Conservation (phyloP, 2,329 filamentous ascomycete species). For the Fusarium pseudocircinatum region DNA sequence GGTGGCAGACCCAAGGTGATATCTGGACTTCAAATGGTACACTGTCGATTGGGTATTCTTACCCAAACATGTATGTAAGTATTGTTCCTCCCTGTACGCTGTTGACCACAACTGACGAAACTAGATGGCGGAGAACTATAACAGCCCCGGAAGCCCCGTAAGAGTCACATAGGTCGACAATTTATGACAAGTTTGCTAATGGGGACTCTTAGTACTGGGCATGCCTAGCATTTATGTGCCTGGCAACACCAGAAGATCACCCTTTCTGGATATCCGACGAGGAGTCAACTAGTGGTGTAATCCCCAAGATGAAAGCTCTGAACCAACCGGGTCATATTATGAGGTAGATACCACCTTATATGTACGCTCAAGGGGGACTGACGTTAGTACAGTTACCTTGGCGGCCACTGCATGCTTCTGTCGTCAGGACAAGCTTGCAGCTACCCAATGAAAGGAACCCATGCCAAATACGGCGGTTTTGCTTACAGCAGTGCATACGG, state of each 20-base stretch:
- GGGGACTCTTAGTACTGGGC: conserved; percentile 73
- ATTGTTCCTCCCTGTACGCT: background rate
- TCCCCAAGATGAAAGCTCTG: conserved; percentile 70
- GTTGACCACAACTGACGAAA: conserved; percentile 23
- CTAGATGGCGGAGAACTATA: conserved; percentile 83
- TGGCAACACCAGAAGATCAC: conserved; percentile 74
- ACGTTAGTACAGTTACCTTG: conserved; percentile 61
- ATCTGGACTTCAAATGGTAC: conserved; percentile 82
- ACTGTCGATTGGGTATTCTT: conserved; percentile 79
- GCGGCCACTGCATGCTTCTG: conserved; percentile 80
- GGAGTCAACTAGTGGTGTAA: conserved; percentile 63
- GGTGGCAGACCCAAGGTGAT: conserved; percentile 80
- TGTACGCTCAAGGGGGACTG: background rate
- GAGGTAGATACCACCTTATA: conserved; percentile 48
- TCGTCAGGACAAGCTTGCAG: conserved; percentile 83
- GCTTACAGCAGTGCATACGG: conserved; percentile 80
- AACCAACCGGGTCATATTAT: conserved; percentile 78
- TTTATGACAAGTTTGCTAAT: conserved; percentile 38
- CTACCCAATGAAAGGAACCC: conserved; percentile 82
- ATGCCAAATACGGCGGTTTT: conserved; percentile 84
- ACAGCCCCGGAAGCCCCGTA: conserved; percentile 74
- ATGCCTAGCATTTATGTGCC: conserved; percentile 78
- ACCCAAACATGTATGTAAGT: conserved; percentile 77
- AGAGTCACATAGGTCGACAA: conserved; percentile 24
- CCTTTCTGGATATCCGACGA: conserved; percentile 80